Evolutionary conservation across 2,329 filamentous ascomycete species (phyloP), one percentile per base, ranked within the genome.

Genomic region (Scorias spongiosa): DNA sequence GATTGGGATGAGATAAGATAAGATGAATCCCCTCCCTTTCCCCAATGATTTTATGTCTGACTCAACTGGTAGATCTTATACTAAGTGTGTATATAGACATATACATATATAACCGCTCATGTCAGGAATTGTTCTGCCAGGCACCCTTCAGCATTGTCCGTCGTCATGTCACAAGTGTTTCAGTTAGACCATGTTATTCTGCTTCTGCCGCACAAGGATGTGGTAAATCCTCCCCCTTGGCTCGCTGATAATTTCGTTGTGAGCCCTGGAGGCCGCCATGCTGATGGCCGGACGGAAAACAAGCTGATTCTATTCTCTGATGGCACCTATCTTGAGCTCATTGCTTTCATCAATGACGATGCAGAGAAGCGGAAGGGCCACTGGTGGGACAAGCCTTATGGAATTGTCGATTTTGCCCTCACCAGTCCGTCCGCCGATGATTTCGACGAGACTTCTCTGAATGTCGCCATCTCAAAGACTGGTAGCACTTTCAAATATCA

Each of bases 241-340:
- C 60, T 82, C 30, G 65, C 66, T 2, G 55, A 68, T 5, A 63
- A 69, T 41, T 79, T 83, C 61, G 72, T 67, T 40, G 61, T 82
- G 43, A 69, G 71, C 29, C 66, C 73, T 2, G 79, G 80, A 43
- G 79, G 79, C 30, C 65, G 62, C 12, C 78, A 82, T 52, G 71
- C 75, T 8, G 78, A 78, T 48, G 71, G 71, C 11, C 65, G 64
- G 50, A 82, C 71, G 1, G 71, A 69, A 47, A 83, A 82, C 61
- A 71, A 70, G 38, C 70, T 83, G 14, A 70, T 81, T 15, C 61
- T 80, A 11, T 72, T 84, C 46, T 53, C 65, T 20, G 78, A 82
- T 51, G 79, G 79, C 28, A 71, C 70, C 17, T 83, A 83, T 60
- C 63, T 84, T 43, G 79, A 84, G 54, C 63, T 82, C 42, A 78